These are phyloP conservation scores for Lactifluus rugatus DNA, from an alignment of 768 basidiomycete species.

Conservation along the genomic window DNA sequence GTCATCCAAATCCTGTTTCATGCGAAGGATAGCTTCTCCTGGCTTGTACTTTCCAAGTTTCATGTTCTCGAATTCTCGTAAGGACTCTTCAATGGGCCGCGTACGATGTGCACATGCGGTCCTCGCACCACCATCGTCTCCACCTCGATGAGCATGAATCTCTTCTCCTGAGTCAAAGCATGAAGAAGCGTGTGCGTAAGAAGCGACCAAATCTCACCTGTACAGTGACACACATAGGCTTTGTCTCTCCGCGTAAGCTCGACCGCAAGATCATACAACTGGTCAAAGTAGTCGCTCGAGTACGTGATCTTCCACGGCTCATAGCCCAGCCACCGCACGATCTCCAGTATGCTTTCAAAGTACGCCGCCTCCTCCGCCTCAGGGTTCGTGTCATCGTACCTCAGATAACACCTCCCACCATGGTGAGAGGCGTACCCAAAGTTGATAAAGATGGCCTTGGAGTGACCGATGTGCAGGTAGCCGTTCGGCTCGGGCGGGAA, in stretches of 20 bases:
- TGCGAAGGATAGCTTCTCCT: conserved; percentile 86
- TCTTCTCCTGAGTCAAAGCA: conserved; percentile 61
- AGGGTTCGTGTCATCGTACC: conserved; percentile 98
- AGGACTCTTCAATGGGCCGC: conserved; percentile 78
- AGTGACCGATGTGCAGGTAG: conserved; percentile 91
- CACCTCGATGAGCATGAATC: conserved; percentile 82
- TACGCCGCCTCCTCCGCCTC: conserved; percentile 95
- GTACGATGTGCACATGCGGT: conserved; percentile 79
- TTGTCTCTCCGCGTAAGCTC: conserved; percentile 84
- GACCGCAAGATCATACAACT: conserved; percentile 77
- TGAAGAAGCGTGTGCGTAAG: not conserved
- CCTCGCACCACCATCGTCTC: conserved; percentile 66
- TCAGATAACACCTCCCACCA: conserved; percentile 85
- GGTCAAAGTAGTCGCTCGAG: conserved; percentile 92
- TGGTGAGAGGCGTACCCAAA: conserved; percentile 97
- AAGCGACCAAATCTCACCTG: conserved; percentile 48
- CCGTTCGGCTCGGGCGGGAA: conserved; percentile 99
- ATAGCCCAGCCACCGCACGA: conserved; percentile 91
- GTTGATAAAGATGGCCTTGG: conserved; percentile 96
- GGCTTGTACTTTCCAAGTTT: conserved; percentile 82
- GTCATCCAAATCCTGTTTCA: conserved; percentile 92
- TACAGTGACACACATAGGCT: conserved; percentile 94
- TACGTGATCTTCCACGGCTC: conserved; percentile 99
- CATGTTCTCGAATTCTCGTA: conserved; percentile 87
- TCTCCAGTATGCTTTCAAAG: conserved; percentile 94